Evolutionary conservation across 2,329 filamentous ascomycete genomes (phyloP).

Genomic region (Proliferodiscus dingleyae): DNA sequence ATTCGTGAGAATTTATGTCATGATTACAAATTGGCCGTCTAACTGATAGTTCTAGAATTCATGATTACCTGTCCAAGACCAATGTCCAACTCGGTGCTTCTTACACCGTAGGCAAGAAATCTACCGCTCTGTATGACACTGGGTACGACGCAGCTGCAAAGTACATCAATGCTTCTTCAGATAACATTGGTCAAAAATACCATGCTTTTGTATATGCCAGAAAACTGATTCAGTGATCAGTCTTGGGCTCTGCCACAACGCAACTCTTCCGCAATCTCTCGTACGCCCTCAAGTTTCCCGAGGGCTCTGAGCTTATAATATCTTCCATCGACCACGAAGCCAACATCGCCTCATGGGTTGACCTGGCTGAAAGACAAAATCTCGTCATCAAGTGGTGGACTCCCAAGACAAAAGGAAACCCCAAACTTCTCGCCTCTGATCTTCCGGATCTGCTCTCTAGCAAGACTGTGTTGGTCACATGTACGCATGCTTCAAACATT

Average conservation of each 20-base stretch:
- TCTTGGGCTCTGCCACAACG: slow-evolving; percentile 69
- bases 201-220: background rate
- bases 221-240: slow-evolving; percentile 34
- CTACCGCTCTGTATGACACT: slow-evolving; percentile 53
- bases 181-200: slow-evolving; percentile 54
- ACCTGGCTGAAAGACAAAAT: slow-evolving; percentile 56
- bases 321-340: slow-evolving; percentile 74
- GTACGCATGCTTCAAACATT: slow-evolving; percentile 70
- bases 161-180: slow-evolving; percentile 62
- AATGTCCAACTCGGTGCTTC: slow-evolving; percentile 75
- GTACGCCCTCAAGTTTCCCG: slow-evolving; percentile 45
- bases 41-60: slow-evolving; percentile 43
- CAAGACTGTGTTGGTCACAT: slow-evolving; percentile 65
- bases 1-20: slow-evolving; percentile 47
- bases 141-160: slow-evolving; percentile 62
- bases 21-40: background rate
- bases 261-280: slow-evolving; percentile 71
- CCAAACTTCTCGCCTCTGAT: slow-evolving; percentile 52
- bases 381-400: slow-evolving; percentile 68
- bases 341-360: slow-evolving; percentile 70
- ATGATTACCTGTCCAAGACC: slow-evolving; percentile 58
- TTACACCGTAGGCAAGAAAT: slow-evolving; percentile 55
- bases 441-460: slow-evolving; percentile 55
- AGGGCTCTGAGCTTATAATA: slow-evolving; percentile 63
- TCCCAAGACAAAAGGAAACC: slow-evolving; percentile 45